A percentile compares a stretch with the other conserved stretches of the same genome.
Evolutionary conservation across 2,329 filamentous ascomycete species (phyloP).

Genomic region (Penicillium janthinellum): DNA sequence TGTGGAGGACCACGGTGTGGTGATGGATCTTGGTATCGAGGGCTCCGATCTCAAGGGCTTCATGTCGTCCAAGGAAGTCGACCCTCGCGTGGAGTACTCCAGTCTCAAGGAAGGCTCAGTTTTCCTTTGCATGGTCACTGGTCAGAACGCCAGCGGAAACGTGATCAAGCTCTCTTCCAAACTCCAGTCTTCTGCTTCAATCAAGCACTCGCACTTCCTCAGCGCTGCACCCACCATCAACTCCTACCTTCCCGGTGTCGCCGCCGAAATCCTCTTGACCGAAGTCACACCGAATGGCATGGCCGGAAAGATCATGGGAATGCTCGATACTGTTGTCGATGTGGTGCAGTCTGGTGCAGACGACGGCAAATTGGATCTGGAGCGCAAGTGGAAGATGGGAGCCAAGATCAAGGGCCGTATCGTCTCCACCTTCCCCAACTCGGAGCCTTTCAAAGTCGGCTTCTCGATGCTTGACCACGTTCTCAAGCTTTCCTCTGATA

Average conservation of each 20-base stretch:
- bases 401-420: constrained; percentile 83
- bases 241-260: constrained; percentile 87
- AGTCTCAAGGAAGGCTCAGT: constrained; percentile 80
- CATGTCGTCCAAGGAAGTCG: constrained; percentile 80
- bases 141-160: constrained; percentile 74
- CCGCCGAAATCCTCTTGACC: constrained; percentile 79
- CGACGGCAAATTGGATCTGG: constrained; percentile 68
- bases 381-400: constrained; percentile 78
- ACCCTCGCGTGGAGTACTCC: constrained; percentile 63
- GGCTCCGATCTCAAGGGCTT: constrained; percentile 74
- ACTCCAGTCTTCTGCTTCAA: constrained; percentile 67
- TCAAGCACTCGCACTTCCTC: constrained; percentile 66
- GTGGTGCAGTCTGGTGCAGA: constrained; percentile 82
- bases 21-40: constrained; percentile 86
- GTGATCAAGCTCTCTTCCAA: constrained; percentile 84
- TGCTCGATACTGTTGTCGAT: constrained; percentile 88
- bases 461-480: constrained; percentile 88
- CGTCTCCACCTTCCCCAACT: constrained; percentile 80
- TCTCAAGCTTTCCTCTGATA: constrained; percentile 57
- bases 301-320: constrained; percentile 86
- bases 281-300: constrained; percentile 75
- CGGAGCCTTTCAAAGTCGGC: constrained; percentile 79
- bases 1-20: constrained; percentile 91
- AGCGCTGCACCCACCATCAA: constrained; percentile 82
- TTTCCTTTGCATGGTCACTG: constrained; percentile 77